A percentile compares a stretch with the other conserved stretches of the same genome.
phyloP scores from a whole-genome alignment of 1,284 basidiomycete species.

The Leccinum pallidistipes region DNA sequence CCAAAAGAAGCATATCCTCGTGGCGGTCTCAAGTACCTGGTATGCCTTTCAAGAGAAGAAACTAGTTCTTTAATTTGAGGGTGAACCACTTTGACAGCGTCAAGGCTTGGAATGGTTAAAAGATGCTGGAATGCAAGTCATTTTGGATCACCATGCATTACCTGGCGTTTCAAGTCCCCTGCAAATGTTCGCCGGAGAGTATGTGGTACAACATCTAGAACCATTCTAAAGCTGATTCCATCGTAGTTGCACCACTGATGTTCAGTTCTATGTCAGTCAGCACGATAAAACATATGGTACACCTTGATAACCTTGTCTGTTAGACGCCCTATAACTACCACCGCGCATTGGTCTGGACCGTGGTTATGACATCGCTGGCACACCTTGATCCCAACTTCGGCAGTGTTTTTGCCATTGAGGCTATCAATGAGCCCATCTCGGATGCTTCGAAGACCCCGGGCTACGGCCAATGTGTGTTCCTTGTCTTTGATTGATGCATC shows the following conservation, averaged over 20 bases:
- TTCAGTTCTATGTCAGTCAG: slow-evolving; percentile 65
- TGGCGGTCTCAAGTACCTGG: slow-evolving; percentile 66
- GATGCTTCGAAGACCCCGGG: slow-evolving; percentile 62
- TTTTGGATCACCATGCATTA: slow-evolving; percentile 76
- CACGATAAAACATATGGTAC: background rate
- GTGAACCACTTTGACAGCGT: slow-evolving; percentile 39
- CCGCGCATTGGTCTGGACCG: slow-evolving; percentile 74
- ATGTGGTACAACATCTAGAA: slow-evolving; percentile 20
- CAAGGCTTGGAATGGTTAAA: slow-evolving; percentile 59
- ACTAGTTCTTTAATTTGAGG: background rate
- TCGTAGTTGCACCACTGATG: slow-evolving; percentile 59
- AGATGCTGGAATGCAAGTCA: slow-evolving; percentile 60
- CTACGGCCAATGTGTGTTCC: slow-evolving; percentile 59
- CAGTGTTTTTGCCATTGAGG: slow-evolving; percentile 70
- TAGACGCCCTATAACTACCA: slow-evolving; percentile 71
- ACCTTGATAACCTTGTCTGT: slow-evolving; percentile 3
- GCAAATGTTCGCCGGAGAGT: slow-evolving; percentile 70
- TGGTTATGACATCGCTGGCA: slow-evolving; percentile 69
- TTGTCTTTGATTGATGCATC: background rate
- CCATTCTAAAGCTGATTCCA: slow-evolving; percentile 6
- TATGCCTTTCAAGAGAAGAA: slow-evolving; percentile 30
- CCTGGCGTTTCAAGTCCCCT: slow-evolving; percentile 64
- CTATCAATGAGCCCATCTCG: slow-evolving; percentile 76
- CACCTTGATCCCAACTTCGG: slow-evolving; percentile 68
- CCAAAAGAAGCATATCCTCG: slow-evolving; percentile 62